Evolutionary conservation across 805 yeast genomes (phyloP).

Genomic region (Zygoascus tannicola): DNA sequence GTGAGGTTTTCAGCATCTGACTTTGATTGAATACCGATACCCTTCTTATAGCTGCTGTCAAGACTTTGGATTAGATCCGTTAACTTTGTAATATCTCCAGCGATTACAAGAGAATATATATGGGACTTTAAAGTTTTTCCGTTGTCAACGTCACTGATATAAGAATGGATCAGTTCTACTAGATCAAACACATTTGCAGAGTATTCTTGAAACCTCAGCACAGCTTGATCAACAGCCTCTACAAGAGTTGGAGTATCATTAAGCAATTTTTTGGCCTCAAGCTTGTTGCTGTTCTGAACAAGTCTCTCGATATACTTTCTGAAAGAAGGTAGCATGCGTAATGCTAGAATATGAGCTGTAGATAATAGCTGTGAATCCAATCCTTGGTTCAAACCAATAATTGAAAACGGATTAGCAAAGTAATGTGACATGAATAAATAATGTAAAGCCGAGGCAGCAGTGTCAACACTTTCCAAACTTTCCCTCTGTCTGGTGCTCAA

Average conservation of each 20-base stretch:
- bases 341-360: constrained; percentile 18
- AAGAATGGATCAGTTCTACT: neutral
- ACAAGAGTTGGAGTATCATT: neutral
- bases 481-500: constrained; percentile 16
- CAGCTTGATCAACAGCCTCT: neutral
- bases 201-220: neutral
- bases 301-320: constrained; percentile 17
- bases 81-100: constrained; percentile 1
- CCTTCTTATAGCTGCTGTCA: neutral
- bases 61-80: neutral
- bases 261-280: neutral
- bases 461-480: constrained; percentile 19
- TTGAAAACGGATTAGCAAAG: constrained; percentile 30
- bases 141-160: neutral
- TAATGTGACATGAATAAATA: constrained; percentile 30
- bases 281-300: neutral
- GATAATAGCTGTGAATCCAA: neutral
- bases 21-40: too few relatives aligned
- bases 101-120: constrained; percentile 1
- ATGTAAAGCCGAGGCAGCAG: constrained; percentile 20
- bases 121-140: neutral
- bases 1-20: neutral
- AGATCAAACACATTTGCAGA: neutral
- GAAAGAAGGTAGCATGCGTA: constrained; percentile 33
- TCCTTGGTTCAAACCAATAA: constrained; percentile 5